phyloP scores from a whole-genome alignment of 768 basidiomycete genomes.

The Rhizopogon salebrosus region DNA sequence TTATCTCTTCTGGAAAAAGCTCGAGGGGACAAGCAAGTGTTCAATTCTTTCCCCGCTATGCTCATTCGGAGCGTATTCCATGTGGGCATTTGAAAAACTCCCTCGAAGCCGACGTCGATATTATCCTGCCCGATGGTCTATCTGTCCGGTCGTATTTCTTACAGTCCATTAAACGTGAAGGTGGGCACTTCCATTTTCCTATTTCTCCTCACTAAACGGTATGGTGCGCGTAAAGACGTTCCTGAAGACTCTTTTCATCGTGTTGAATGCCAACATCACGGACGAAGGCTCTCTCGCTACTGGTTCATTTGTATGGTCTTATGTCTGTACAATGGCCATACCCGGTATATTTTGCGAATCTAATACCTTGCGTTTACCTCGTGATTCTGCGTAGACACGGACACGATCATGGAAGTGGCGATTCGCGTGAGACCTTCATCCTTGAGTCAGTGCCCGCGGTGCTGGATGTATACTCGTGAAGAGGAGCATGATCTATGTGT shows the following conservation, averaged over 20 bases:
- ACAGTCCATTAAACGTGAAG: slow-evolving; percentile 41
- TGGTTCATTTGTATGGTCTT: slow-evolving; percentile 43
- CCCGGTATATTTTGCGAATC: slow-evolving; percentile 36
- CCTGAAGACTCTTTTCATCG: slow-evolving; percentile 74
- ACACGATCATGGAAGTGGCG: slow-evolving; percentile 22
- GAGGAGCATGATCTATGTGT: slow-evolving; percentile 51
- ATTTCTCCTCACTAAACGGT: neutral
- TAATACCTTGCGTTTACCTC: neutral
- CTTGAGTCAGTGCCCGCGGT: slow-evolving; percentile 77
- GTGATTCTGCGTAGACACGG: slow-evolving; percentile 1
- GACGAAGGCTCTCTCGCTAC: slow-evolving; percentile 40
- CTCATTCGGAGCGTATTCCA: slow-evolving; percentile 1
- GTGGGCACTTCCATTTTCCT: slow-evolving; percentile 9
- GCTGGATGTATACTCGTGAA: slow-evolving; percentile 73
- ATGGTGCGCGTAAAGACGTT: slow-evolving; percentile 44
- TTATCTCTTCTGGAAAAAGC: slow-evolving; percentile 73
- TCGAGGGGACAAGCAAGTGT: slow-evolving; percentile 63
- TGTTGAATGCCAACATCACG: slow-evolving; percentile 60
- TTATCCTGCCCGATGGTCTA: slow-evolving; percentile 45
- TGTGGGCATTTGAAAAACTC: slow-evolving; percentile 67
- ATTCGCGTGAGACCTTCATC: slow-evolving; percentile 61
- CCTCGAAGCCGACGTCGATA: slow-evolving; percentile 68
- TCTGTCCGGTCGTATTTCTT: slow-evolving; percentile 24
- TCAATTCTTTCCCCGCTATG: neutral
- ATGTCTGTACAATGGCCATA: slow-evolving; percentile 36